These are phyloP conservation scores for Cucumis cinereus DNA, from an alignment of 306 rosid genomes.

Conservation along the genomic window DNA sequence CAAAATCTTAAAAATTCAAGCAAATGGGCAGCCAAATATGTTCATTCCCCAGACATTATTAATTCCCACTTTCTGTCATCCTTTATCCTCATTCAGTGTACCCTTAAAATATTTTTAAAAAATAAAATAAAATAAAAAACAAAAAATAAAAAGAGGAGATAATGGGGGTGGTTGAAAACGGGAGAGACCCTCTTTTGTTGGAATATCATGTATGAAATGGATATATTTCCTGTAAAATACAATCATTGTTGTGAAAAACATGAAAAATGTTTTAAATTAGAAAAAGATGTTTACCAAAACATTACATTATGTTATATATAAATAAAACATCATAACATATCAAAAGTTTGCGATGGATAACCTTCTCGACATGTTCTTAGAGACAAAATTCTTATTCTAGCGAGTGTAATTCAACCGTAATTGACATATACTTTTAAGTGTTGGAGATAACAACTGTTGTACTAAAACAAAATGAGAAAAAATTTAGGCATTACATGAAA, in stretches of 20 bases:
- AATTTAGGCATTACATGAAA: too few relatives aligned
- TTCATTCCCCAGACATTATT: not conserved
- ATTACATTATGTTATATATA: too few relatives aligned
- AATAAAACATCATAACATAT: too few relatives aligned
- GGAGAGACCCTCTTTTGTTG: not conserved
- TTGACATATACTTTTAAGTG: too few relatives aligned
- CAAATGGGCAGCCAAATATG: not conserved
- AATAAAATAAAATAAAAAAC: not conserved
- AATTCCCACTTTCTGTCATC: not conserved
- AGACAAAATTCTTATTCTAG: too few relatives aligned
- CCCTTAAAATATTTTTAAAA: not conserved
- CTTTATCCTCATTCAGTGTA: slow-evolving; percentile 3
- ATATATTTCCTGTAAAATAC: not conserved
- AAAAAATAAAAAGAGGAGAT: too few relatives aligned
- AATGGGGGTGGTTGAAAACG: not conserved
- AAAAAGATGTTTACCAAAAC: not conserved
- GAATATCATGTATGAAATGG: not conserved
- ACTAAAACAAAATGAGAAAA: too few relatives aligned
- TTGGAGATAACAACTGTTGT: too few relatives aligned
- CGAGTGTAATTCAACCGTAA: too few relatives aligned
- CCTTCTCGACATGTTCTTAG: too few relatives aligned
- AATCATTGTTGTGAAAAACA: not conserved
- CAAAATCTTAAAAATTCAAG: not conserved
- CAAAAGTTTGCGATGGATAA: too few relatives aligned
- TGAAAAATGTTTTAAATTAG: not conserved